Conservation (phyloP, 805 yeast genomes). For the Schizosaccharomyces osmophilus region DNA sequence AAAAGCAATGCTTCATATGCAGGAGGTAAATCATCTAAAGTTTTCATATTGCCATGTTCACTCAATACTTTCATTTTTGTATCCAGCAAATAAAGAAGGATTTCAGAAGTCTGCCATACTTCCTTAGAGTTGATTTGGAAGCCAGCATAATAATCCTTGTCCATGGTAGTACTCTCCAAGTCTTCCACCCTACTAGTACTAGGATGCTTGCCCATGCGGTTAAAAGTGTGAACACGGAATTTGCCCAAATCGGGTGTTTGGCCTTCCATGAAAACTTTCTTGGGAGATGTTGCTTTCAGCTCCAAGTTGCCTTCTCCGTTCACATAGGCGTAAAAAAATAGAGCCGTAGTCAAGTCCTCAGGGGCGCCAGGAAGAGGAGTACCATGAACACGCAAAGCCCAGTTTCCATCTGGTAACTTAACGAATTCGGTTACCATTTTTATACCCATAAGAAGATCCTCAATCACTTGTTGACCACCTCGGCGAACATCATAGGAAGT, state of each 20-base stretch:
- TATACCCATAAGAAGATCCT: conserved; percentile 39
- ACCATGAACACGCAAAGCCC: conserved; percentile 60
- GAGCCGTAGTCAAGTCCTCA: conserved; percentile 25
- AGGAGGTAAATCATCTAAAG: conserved; percentile 15
- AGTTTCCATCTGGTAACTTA: conserved; percentile 31
- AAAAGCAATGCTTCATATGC: conserved; percentile 24
- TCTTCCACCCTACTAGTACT: conserved; percentile 24
- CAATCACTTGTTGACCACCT: conserved; percentile 62
- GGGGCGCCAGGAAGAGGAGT: conserved; percentile 26
- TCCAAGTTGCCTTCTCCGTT: conserved; percentile 28
- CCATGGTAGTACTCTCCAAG: conserved; percentile 10
- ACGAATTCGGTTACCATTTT: conserved; percentile 48
- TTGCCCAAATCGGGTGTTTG: conserved; percentile 37
- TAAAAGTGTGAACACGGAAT: conserved; percentile 36
- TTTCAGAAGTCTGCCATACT: conserved; percentile 10
- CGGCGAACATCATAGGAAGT: conserved; percentile 58
- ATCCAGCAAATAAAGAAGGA: background rate
- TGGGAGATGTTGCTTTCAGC: conserved; percentile 11
- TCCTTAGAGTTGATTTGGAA: conserved; percentile 46
- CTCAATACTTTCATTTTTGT: background rate
- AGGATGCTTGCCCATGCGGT: conserved; percentile 19
- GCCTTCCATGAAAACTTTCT: conserved; percentile 22
- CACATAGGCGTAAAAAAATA: conserved; percentile 57
- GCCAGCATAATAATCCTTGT: conserved; percentile 38
- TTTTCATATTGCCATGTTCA: conserved; percentile 5